These are phyloP conservation scores for Lachnellula subtilissima DNA, from an alignment of 2,329 filamentous ascomycete species.

Conservation along the genomic window DNA sequence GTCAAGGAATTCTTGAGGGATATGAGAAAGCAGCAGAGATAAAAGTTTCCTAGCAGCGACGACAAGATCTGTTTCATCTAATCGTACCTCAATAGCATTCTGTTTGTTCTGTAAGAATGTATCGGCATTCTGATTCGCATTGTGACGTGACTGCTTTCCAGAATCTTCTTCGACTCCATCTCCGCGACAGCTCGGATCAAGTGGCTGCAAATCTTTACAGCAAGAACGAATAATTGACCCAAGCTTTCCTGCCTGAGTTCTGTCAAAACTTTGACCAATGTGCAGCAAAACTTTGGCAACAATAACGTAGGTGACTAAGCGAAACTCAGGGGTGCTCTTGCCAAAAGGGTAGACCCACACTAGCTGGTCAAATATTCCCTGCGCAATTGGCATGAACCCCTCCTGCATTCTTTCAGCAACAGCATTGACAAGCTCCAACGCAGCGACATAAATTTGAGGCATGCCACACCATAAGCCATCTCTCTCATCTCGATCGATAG, in stretches of 20 bases:
- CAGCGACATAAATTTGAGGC: constrained; percentile 68
- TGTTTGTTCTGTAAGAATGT: constrained; percentile 55
- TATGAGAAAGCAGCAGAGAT: constrained; percentile 52
- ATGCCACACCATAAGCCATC: constrained; percentile 72
- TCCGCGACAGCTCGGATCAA: constrained; percentile 30
- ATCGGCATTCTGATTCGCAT: constrained; percentile 61
- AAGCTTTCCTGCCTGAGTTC: constrained; percentile 59
- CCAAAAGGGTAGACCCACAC: constrained; percentile 63
- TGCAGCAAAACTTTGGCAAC: constrained; percentile 53
- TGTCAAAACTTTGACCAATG: constrained; percentile 62
- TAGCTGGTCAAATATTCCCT: constrained; percentile 65
- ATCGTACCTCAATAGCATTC: constrained; percentile 20
- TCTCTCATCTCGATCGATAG: constrained; percentile 74
- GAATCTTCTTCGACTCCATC: not conserved
- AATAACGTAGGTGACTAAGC: constrained; percentile 56
- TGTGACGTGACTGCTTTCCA: constrained; percentile 33
- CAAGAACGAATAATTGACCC: constrained; percentile 58
- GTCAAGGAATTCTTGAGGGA: constrained; percentile 65
- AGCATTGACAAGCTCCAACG: constrained; percentile 56
- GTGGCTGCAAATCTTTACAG: constrained; percentile 67
- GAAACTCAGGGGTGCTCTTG: constrained; percentile 49
- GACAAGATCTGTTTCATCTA: constrained; percentile 43
- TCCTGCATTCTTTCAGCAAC: constrained; percentile 55
- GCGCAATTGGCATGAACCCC: constrained; percentile 54
- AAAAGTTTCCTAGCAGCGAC: constrained; percentile 59